Evolutionary conservation across 2,329 filamentous ascomycete genomes (phyloP).

Genomic region (Talaromyces rugulosus): DNA sequence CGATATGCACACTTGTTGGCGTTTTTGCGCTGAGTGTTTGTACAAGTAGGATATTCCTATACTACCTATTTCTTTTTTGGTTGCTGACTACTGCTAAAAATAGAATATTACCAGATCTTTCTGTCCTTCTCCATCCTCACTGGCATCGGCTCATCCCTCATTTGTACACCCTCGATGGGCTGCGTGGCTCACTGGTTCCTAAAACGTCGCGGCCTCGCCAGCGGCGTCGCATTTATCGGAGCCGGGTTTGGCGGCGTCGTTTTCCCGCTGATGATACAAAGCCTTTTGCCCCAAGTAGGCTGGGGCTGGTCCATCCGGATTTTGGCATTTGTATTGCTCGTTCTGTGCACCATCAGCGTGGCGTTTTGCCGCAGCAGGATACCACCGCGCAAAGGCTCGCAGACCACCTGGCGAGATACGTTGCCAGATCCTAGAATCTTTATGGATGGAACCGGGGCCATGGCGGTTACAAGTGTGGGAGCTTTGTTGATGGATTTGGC

Average conservation of each 20-base stretch:
- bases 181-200: constrained; percentile 34
- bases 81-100: not conserved
- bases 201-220: constrained; percentile 27
- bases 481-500: constrained; percentile 23
- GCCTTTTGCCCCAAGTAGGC: constrained; percentile 24
- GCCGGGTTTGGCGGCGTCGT: constrained; percentile 28
- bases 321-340: constrained; percentile 32
- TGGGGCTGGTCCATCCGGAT: constrained; percentile 35
- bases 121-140: constrained; percentile 37
- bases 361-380: constrained; percentile 15
- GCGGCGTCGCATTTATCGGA: constrained; percentile 31
- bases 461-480: constrained; percentile 17
- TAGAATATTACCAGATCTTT: constrained; percentile 40
- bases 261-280: constrained; percentile 29
- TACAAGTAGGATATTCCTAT: constrained; percentile 14
- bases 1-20: constrained; percentile 15
- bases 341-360: constrained; percentile 25
- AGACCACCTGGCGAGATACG: constrained; percentile 16
- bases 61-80: not conserved
- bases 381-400: constrained; percentile 8
- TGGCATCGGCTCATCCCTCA: constrained; percentile 34
- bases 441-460: constrained; percentile 14
- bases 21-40: constrained; percentile 20
- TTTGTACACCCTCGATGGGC: constrained; percentile 31
- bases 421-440: constrained; percentile 19